phyloP scores from a whole-genome alignment of 768 basidiomycete genomes.

The Suillus subluteus region DNA sequence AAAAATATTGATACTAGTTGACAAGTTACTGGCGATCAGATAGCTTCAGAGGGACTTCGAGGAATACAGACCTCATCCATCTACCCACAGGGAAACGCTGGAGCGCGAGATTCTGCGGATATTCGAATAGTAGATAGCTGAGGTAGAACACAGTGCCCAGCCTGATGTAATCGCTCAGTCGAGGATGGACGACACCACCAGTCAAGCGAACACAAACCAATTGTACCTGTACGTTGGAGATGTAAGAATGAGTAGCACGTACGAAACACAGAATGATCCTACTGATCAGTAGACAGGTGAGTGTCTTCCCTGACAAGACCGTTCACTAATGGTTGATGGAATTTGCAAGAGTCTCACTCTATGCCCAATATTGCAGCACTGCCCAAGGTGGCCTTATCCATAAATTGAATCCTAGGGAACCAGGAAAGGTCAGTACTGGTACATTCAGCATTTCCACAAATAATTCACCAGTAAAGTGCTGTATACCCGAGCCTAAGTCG shows the following conservation, averaged over 20 bases:
- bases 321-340: slow-evolving; percentile 5
- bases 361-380: slow-evolving; percentile 73
- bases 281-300: slow-evolving; percentile 69
- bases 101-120: slow-evolving; percentile 72
- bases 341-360: slow-evolving; percentile 40
- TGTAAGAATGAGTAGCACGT: background rate
- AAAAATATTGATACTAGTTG: slow-evolving; percentile 60
- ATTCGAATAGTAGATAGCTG: slow-evolving; percentile 71
- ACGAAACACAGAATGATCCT: slow-evolving; percentile 21
- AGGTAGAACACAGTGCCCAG: slow-evolving; percentile 78
- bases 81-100: slow-evolving; percentile 77
- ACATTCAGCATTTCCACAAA: background rate
- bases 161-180: slow-evolving; percentile 40
- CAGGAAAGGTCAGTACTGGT: background rate
- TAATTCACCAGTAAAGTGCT: slow-evolving; percentile 60
- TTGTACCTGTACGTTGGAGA: slow-evolving; percentile 52
- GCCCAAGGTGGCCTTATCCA: slow-evolving; percentile 77
- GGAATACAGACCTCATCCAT: slow-evolving; percentile 69
- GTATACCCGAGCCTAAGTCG: background rate
- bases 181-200: background rate
- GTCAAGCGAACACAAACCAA: slow-evolving; percentile 45
- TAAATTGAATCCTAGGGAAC: slow-evolving; percentile 67
- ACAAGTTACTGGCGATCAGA: background rate
- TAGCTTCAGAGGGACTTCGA: background rate
- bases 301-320: slow-evolving; percentile 50